These are phyloP conservation scores for Penicillium sp. DNA, from an alignment of 2,329 filamentous ascomycete species.

Conservation along the genomic window DNA sequence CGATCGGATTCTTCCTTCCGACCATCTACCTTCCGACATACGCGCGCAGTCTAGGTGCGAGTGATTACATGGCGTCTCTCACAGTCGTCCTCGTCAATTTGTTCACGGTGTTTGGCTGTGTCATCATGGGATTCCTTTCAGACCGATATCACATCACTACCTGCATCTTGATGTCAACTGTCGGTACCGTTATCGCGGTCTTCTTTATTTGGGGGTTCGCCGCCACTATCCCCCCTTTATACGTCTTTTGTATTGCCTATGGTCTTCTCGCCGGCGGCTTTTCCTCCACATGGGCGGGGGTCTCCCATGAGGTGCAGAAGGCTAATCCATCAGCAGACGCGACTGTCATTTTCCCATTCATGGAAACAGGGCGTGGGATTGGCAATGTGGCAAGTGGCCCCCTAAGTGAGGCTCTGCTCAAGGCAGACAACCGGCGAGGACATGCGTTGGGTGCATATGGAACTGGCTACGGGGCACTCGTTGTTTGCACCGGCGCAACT, in stretches of 20 bases:
- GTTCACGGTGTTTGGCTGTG: constrained; percentile 32
- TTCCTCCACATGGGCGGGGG: constrained; percentile 25
- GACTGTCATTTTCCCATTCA: constrained; percentile 25
- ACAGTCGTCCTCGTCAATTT: constrained; percentile 35
- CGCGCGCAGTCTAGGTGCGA: constrained; percentile 24
- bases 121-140: constrained; percentile 37
- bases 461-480: constrained; percentile 21
- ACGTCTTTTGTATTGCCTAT: constrained; percentile 22
- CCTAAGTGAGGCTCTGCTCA: constrained; percentile 22
- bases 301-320: constrained; percentile 19
- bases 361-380: constrained; percentile 24
- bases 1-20: constrained; percentile 39
- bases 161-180: constrained; percentile 22
- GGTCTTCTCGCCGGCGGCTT: constrained; percentile 23
- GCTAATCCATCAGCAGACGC: constrained; percentile 18
- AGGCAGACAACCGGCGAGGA: constrained; percentile 14
- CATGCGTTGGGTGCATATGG: constrained; percentile 19
- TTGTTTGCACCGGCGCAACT: constrained; percentile 23
- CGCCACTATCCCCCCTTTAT: constrained; percentile 13
- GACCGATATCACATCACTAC: constrained; percentile 25
- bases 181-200: constrained; percentile 21
- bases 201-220: constrained; percentile 26
- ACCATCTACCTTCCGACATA: constrained; percentile 38
- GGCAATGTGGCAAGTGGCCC: constrained; percentile 25
- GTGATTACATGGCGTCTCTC: constrained; percentile 21